Percentiles rank a stretch among this genome's conserved stretches.
These are phyloP conservation scores for Stephania japonica DNA, from an alignment of 164 flowering plant genomes.

Conservation along the genomic window DNA sequence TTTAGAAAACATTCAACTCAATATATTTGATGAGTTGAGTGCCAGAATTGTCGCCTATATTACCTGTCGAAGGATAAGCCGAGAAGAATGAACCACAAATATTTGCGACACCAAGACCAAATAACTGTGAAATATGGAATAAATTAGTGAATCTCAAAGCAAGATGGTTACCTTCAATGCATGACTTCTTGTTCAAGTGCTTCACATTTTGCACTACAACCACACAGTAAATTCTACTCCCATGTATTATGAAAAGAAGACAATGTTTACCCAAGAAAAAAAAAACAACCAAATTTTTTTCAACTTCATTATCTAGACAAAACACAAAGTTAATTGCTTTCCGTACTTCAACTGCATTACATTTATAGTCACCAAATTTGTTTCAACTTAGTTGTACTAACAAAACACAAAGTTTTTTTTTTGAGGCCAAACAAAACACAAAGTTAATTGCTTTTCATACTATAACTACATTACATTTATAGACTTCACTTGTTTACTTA, in stretches of 20 bases:
- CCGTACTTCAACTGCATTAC: neutral
- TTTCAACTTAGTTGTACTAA: no score
- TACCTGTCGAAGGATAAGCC: conserved; percentile 91
- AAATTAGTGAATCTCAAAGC: neutral
- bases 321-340: neutral
- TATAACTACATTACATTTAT: no score
- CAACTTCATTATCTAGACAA: no score
- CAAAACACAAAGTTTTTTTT: no score
- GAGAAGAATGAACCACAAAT: conserved; percentile 89
- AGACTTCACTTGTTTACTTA: no score
- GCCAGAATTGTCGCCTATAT: conserved; percentile 1
- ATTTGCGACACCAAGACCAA: conserved; percentile 98
- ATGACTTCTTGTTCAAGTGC: neutral
- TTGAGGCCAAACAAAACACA: no score
- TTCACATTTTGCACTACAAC: neutral
- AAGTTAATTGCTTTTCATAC: no score
- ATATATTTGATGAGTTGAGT: neutral
- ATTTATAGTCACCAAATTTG: no score
- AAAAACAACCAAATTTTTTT: no score
- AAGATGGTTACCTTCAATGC: no score
- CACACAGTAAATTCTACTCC: neutral
- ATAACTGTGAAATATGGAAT: conserved; percentile 47
- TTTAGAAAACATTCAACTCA: neutral
- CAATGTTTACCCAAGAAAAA: no score
- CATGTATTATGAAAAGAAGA: neutral